Percentiles rank a stretch among this genome's conserved stretches.
These are phyloP conservation scores for Cladophialophora immunda DNA, from an alignment of 2,329 filamentous ascomycete genomes.

Conservation along the genomic window DNA sequence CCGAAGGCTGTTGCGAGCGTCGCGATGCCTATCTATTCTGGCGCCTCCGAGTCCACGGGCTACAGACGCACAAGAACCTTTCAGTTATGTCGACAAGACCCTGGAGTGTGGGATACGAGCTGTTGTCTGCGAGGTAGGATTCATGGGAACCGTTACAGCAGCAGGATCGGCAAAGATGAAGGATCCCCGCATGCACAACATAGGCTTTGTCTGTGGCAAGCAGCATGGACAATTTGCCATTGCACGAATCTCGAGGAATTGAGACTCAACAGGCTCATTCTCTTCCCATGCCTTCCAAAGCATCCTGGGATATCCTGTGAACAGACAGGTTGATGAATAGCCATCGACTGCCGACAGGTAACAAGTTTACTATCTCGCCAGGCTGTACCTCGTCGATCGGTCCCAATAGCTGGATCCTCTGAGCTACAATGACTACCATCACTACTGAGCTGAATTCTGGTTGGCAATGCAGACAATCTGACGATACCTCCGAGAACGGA, in stretches of 20 bases:
- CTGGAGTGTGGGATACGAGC: background rate
- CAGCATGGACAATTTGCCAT: background rate
- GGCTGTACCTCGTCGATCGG: background rate
- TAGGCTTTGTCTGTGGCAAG: background rate
- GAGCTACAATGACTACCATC: background rate
- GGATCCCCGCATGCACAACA: background rate
- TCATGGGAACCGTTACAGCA: background rate
- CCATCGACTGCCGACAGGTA: background rate
- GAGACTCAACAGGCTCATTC: background rate
- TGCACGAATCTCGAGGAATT: background rate
- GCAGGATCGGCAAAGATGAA: conserved; percentile 1
- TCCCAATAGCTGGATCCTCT: background rate
- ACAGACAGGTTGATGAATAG: background rate
- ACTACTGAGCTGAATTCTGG: conserved; percentile 33
- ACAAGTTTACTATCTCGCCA: background rate
- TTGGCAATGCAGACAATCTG: conserved; percentile 48
- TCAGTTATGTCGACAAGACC: background rate
- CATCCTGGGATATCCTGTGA: background rate
- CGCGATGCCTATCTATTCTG: background rate
- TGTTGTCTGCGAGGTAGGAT: background rate
- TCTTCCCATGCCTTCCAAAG: background rate
- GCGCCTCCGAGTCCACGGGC: background rate
- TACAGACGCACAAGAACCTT: too few relatives aligned
- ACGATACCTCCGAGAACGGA: conserved; percentile 41
- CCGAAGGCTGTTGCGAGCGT: background rate